Conservation (phyloP, 2,329 filamentous ascomycete species). For the Elsinoe australis region DNA sequence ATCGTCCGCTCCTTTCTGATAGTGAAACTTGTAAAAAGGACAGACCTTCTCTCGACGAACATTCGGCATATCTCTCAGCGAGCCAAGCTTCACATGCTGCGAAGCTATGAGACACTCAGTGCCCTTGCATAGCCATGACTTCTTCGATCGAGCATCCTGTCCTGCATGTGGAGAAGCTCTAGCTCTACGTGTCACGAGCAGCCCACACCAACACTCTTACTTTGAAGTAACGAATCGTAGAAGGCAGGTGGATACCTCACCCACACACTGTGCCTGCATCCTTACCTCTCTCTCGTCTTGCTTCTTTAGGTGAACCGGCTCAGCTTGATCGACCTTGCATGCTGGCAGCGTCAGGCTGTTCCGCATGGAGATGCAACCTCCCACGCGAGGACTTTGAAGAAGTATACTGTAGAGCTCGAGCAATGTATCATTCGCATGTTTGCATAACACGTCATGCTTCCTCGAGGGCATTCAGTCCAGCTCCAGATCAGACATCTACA, state of each 20-base stretch:
- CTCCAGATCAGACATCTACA: neutral
- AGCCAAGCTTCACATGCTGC: neutral
- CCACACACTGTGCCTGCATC: neutral
- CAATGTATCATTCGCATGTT: neutral
- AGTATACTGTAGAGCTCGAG: neutral
- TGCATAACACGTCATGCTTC: neutral
- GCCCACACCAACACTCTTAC: too few relatives aligned
- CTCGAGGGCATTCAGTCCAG: neutral
- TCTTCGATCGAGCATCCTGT: neutral
- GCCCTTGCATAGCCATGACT: constrained; percentile 6
- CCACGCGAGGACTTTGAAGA: neutral
- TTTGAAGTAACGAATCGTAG: neutral
- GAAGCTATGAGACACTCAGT: neutral
- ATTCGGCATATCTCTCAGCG: neutral
- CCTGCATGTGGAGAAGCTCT: constrained; percentile 11
- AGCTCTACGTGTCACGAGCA: neutral
- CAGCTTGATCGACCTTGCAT: constrained; percentile 9
- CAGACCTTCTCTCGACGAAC: neutral
- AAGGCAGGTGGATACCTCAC: neutral
- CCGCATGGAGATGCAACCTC: neutral
- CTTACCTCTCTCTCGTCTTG: neutral
- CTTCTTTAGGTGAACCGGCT: neutral
- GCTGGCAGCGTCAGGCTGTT: neutral
- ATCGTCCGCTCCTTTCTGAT: neutral
- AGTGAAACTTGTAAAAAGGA: neutral